Base-by-base conservation (phyloP, 73 alveolate species). In the Symbiodinium natans region DNA sequence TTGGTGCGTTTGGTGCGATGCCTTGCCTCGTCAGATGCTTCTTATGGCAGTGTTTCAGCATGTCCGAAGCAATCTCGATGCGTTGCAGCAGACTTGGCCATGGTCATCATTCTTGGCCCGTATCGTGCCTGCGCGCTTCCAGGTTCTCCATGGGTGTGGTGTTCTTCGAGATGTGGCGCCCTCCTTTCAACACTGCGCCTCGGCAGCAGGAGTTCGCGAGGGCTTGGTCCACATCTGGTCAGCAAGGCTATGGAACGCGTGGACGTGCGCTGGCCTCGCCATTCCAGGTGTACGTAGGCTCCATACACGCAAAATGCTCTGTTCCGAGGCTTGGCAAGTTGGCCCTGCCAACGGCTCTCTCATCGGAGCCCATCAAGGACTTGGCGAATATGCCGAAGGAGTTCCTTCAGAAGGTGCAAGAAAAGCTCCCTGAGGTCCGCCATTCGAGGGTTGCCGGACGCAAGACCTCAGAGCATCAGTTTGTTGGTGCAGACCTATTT, bases 81-180 rank as follows among this genome's bases (percentile, higher is more conserved):
- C n/a, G n/a, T n/a, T n/a, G n/a, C n/a, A n/a, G n/a, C n/a, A n/a
- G n/a, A n/a, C n/a, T n/a, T n/a, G n/a, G n/a, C n/a, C n/a, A n/a
- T n/a, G n/a, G n/a, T n/a, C n/a, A n/a, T n/a, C n/a, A n/a, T n/a
- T n/a, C n/a, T n/a, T n/a, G n/a, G n/a, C n/a, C n/a, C n/a, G n/a
- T n/a, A n/a, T n/a, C n/a, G n/a, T n/a, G n/a, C n/a, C n/a, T n/a
- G n/a, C n/a, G n/a, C n/a, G n/a, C 23, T 52, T 52, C 71, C 93
- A 99, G 99, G 99, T 99, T 84, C 90, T 99, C 99, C 25, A 93
- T 99, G 59, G 99, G 99, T 17, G 92, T 99, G 25, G 99, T 99
- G 23, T 92, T 99, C 94, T 99, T 82, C 82, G 99, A 99, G 68
- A 99, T 99, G 99, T 99, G 99, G 99, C 97, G 87, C n/a, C 97